Evolutionary conservation across 768 basidiomycete species (phyloP).

Genomic region (Leccinum rimulosum): DNA sequence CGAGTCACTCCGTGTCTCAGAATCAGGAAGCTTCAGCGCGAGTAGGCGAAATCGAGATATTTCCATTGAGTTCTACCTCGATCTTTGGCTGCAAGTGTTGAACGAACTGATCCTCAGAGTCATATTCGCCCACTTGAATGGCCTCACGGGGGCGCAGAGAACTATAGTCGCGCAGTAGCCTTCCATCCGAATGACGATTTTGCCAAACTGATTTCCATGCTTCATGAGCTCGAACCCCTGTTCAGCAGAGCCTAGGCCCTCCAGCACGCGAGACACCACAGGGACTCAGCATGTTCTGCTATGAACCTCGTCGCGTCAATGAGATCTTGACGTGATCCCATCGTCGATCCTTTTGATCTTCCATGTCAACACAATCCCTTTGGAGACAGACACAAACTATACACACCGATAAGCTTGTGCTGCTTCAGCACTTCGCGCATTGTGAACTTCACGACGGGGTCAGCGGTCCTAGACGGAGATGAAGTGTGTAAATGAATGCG

Average conservation of each 20-base stretch:
- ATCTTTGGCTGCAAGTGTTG: too few relatives aligned
- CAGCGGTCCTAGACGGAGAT: constrained; percentile 1
- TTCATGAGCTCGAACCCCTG: constrained; percentile 70
- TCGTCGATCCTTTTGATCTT: constrained; percentile 62
- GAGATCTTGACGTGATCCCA: constrained; percentile 78
- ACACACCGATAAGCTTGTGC: constrained; percentile 67
- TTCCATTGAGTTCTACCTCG: too few relatives aligned
- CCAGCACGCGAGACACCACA: constrained; percentile 63
- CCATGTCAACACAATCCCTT: constrained; percentile 13
- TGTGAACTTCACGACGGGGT: constrained; percentile 57
- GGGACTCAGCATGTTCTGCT: constrained; percentile 59
- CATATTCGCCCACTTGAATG: background rate
- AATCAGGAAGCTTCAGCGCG: too few relatives aligned
- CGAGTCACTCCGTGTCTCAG: too few relatives aligned
- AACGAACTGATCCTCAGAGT: background rate
- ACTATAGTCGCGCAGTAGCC: constrained; percentile 26
- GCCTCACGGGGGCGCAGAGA: background rate
- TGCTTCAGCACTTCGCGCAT: constrained; percentile 80
- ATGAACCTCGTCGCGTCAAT: constrained; percentile 71
- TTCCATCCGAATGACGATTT: constrained; percentile 60
- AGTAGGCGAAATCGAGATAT: too few relatives aligned
- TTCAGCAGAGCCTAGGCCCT: constrained; percentile 62
- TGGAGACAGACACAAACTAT: background rate
- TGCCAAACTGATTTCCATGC: constrained; percentile 66
- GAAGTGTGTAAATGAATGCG: constrained; percentile 4